These are phyloP conservation scores for Sporodiniella umbellata DNA, from an alignment of 371 early-diverging fungal genomes.

Conservation along the genomic window DNA sequence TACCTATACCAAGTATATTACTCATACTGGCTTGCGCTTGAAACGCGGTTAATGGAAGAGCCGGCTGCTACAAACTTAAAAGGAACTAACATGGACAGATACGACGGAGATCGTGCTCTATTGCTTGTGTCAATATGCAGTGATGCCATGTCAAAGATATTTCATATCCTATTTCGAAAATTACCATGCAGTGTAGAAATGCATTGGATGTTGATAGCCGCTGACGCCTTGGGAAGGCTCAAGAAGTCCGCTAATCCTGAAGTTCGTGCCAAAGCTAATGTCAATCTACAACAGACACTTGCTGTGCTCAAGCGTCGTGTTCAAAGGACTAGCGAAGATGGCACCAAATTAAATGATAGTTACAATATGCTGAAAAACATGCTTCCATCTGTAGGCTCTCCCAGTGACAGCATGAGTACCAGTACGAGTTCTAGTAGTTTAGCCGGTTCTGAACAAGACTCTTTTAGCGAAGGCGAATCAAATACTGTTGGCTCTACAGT, in stretches of 20 bases:
- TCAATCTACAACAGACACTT: slow-evolving; percentile 22
- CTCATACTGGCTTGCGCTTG: slow-evolving; percentile 31
- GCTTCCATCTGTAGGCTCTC: slow-evolving; percentile 4
- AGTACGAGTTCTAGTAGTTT: slow-evolving; percentile 18
- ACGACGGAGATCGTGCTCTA: slow-evolving; percentile 37
- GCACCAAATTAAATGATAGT: not conserved
- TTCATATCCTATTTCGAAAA: slow-evolving; percentile 22
- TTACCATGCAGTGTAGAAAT: slow-evolving; percentile 34
- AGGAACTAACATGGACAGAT: slow-evolving; percentile 22
- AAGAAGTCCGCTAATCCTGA: slow-evolving; percentile 20
- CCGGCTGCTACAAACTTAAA: slow-evolving; percentile 21
- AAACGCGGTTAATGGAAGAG: slow-evolving; percentile 32
- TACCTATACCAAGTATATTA: slow-evolving; percentile 35
- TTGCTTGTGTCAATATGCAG: slow-evolving; percentile 38
- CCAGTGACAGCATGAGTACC: slow-evolving; percentile 6
- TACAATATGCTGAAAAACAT: slow-evolving; percentile 7
- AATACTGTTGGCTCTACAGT: not conserved
- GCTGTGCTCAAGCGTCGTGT: slow-evolving; percentile 18
- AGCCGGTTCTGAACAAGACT: slow-evolving; percentile 15
- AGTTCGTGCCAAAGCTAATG: slow-evolving; percentile 25
- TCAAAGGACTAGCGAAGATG: not conserved
- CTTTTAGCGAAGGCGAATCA: not conserved
- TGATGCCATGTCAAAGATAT: slow-evolving; percentile 39
- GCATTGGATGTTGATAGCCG: slow-evolving; percentile 38
- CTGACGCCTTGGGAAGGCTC: slow-evolving; percentile 28